phyloP scores from a whole-genome alignment of 129 eudicot genomes.

The Artemisia argyi region DNA sequence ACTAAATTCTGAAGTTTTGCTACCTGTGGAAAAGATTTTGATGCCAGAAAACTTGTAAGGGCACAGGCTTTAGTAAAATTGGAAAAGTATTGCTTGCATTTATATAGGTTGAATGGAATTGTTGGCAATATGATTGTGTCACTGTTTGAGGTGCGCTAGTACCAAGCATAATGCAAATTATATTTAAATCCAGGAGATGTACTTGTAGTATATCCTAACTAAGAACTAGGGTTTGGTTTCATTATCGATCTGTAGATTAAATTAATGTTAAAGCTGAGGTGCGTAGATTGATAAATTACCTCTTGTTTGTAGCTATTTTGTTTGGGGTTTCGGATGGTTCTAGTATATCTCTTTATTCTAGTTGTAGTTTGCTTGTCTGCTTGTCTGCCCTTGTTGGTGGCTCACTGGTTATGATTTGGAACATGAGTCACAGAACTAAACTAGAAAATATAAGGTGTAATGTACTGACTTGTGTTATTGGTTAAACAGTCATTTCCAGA shows the following conservation, averaged over 20 bases:
- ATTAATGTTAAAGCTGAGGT: not conserved
- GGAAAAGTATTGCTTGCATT: too few relatives aligned
- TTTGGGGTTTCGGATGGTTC: not conserved
- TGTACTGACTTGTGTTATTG: conserved; percentile 25
- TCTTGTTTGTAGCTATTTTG: conserved; percentile 14
- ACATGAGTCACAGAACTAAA: conserved; percentile 2
- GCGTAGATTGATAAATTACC: conserved; percentile 1
- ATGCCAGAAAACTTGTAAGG: too few relatives aligned
- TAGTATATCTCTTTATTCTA: conserved; percentile 1
- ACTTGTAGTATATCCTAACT: not conserved
- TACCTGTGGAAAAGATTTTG: too few relatives aligned
- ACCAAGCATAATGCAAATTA: not conserved
- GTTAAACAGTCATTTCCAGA: conserved; percentile 74
- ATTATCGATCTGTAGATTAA: not conserved
- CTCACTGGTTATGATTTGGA: conserved; percentile 15
- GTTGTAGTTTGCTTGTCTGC: conserved; percentile 8
- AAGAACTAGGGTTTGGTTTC: not conserved
- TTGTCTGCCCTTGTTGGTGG: conserved; percentile 8
- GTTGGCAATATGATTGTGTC: not conserved
- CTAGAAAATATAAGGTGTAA: conserved; percentile 2
- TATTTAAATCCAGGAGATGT: not conserved
- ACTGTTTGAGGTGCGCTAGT: conserved; percentile 15
- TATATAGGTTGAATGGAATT: conserved; percentile 5
- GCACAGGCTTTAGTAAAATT: too few relatives aligned
- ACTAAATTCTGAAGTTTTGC: too few relatives aligned